Evolutionary conservation across 192 early-diverging fungal species (phyloP).

Genomic region (Coemansia sp.): DNA sequence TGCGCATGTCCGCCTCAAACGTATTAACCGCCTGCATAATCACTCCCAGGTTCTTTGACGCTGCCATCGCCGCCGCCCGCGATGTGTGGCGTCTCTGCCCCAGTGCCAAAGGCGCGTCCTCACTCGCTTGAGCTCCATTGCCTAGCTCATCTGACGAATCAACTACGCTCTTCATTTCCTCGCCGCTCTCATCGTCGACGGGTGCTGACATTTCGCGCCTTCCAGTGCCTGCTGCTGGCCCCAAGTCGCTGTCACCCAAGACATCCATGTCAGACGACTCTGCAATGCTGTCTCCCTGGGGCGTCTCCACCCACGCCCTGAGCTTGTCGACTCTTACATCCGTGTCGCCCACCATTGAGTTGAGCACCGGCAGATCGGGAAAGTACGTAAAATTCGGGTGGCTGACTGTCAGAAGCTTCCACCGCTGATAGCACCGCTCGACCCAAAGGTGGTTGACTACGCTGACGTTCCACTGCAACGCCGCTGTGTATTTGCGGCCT

Average conservation of each 20-base stretch:
- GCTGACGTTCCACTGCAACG: constrained; percentile 63
- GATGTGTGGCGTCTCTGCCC: constrained; percentile 47
- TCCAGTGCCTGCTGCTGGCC: background rate
- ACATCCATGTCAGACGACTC: constrained; percentile 52
- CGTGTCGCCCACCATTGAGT: constrained; percentile 56
- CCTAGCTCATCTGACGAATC: constrained; percentile 25
- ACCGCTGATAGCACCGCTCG: constrained; percentile 69
- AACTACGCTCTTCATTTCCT: constrained; percentile 24
- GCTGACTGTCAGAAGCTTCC: constrained; percentile 59
- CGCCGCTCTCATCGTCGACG: constrained; percentile 12
- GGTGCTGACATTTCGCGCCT: background rate
- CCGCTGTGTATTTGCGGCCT: constrained; percentile 67
- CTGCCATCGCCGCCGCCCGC: constrained; percentile 53
- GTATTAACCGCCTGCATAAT: constrained; percentile 58
- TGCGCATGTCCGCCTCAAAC: constrained; percentile 55
- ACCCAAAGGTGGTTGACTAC: constrained; percentile 86
- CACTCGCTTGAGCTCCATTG: background rate
- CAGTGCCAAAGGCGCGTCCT: background rate
- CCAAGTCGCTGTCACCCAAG: constrained; percentile 41
- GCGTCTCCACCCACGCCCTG: constrained; percentile 39
- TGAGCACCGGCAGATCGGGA: constrained; percentile 54
- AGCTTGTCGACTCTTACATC: constrained; percentile 40
- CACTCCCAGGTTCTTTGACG: constrained; percentile 43
- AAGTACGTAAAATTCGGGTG: constrained; percentile 58
- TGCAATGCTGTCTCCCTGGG: constrained; percentile 25